Evolutionary conservation across 208 protist species (phyloP).

Genomic region (Strigomonas galati): DNA sequence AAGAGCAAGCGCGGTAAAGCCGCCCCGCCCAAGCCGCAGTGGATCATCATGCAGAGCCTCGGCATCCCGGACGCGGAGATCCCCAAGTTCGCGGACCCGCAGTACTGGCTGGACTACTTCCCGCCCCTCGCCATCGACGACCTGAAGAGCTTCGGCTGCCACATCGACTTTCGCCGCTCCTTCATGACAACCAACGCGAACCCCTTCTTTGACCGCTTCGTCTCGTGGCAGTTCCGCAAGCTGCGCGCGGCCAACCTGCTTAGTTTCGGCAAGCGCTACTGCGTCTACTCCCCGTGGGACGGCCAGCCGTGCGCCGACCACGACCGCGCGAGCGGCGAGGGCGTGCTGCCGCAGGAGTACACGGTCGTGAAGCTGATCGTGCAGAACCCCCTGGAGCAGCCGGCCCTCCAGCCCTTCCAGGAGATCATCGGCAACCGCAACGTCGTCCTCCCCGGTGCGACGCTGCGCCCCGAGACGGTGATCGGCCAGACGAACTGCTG

Average conservation of each 20-base stretch:
- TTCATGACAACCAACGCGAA: slow-evolving; percentile 99
- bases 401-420: slow-evolving; percentile 52
- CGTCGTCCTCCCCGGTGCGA: slow-evolving; percentile 97
- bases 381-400: slow-evolving; percentile 73
- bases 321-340: slow-evolving; percentile 97
- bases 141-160: slow-evolving; percentile 92
- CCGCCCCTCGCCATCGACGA: slow-evolving; percentile 95
- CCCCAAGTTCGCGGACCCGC: slow-evolving; percentile 96
- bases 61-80: slow-evolving; percentile 97
- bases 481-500: slow-evolving; percentile 99
- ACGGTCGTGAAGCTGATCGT: slow-evolving; percentile 97
- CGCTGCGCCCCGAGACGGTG: slow-evolving; percentile 99
- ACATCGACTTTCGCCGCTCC: slow-evolving; percentile 98
- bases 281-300: slow-evolving; percentile 98
- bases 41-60: slow-evolving; percentile 97
- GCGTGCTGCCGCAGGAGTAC: slow-evolving; percentile 97
- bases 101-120: slow-evolving; percentile 99
- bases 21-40: slow-evolving; percentile 91
- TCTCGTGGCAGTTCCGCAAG: slow-evolving; percentile 97
- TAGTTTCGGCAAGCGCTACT: slow-evolving; percentile 97
- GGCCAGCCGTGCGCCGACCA: slow-evolving; percentile 99
- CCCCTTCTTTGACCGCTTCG: slow-evolving; percentile 99
- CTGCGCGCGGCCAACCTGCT: slow-evolving; percentile 92
- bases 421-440: slow-evolving; percentile 55
- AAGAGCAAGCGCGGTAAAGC: slow-evolving; percentile 91